Evolutionary conservation across 768 basidiomycete genomes (phyloP).

Genomic region (Leucocoprinus birnbaumii): DNA sequence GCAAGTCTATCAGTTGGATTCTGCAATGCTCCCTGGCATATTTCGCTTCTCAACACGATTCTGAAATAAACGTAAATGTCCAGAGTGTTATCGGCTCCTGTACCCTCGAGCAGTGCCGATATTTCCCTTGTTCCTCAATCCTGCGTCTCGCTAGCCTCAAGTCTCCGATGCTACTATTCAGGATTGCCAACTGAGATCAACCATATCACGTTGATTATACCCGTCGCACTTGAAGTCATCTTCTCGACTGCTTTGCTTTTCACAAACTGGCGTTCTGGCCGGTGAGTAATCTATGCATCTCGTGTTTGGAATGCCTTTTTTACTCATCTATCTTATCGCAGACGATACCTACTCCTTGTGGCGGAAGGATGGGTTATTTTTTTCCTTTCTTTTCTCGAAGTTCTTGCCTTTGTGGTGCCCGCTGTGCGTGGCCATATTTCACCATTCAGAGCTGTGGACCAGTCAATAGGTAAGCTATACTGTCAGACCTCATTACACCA

Average conservation of each 20-base stretch:
- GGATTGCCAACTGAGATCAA: slow-evolving; percentile 29
- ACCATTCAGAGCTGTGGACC: slow-evolving; percentile 54
- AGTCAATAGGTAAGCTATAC: slow-evolving; percentile 51
- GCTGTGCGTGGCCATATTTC: slow-evolving; percentile 41
- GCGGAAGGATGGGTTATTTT: slow-evolving; percentile 64
- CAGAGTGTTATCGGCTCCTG: slow-evolving; percentile 18
- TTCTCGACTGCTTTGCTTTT: slow-evolving; percentile 53
- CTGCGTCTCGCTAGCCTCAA: slow-evolving; percentile 69
- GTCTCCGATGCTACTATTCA: slow-evolving; percentile 67
- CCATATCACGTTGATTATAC: slow-evolving; percentile 53
- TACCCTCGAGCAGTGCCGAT: slow-evolving; percentile 21
- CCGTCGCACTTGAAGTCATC: slow-evolving; percentile 60
- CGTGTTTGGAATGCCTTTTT: not conserved
- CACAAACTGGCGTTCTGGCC: slow-evolving; percentile 42
- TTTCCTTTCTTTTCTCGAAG: slow-evolving; percentile 54
- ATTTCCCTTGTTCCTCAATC: slow-evolving; percentile 28
- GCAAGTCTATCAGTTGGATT: not conserved
- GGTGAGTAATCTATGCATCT: slow-evolving; percentile 34
- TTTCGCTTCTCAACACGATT: not conserved
- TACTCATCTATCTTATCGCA: slow-evolving; percentile 18
- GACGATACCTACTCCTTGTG: slow-evolving; percentile 56
- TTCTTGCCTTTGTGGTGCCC: slow-evolving; percentile 55
- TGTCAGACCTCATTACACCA: not conserved
- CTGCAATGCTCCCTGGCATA: slow-evolving; percentile 3
- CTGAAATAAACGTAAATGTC: slow-evolving; percentile 9